These are phyloP conservation scores for Albophoma yamanashiensis DNA, from an alignment of 2,329 filamentous ascomycete species.

Conservation along the genomic window DNA sequence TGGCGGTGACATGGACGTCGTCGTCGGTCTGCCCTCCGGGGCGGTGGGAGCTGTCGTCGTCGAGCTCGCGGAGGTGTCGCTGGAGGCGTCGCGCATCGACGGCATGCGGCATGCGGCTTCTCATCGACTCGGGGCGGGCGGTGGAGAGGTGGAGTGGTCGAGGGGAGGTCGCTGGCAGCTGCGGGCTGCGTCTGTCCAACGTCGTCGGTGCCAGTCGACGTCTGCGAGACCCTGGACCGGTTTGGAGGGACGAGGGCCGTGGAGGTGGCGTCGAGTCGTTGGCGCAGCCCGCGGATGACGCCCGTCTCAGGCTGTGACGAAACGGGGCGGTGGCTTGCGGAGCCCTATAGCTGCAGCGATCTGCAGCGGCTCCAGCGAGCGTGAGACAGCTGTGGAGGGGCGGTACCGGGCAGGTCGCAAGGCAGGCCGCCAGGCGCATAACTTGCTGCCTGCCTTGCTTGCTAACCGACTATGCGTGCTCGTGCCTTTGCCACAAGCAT, in stretches of 20 bases:
- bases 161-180: neutral
- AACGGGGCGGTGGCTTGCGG: neutral
- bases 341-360: neutral
- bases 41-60: neutral
- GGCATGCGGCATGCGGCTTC: neutral
- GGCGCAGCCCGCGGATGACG: neutral
- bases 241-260: neutral
- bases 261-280: neutral
- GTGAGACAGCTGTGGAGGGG: too few relatives aligned
- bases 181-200: neutral
- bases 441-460: too few relatives aligned
- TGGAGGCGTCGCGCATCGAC: neutral
- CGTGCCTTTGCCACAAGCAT: too few relatives aligned
- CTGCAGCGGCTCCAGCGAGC: neutral
- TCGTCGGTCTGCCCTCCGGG: neutral
- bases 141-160: neutral
- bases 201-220: neutral
- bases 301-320: neutral
- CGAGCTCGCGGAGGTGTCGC: neutral
- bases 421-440: too few relatives aligned
- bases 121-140: neutral
- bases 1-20: slow-evolving; percentile 25
- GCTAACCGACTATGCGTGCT: too few relatives aligned
- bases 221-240: neutral
- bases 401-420: too few relatives aligned